phyloP scores from a whole-genome alignment of 805 yeast genomes.

The Diddensiella santjacobensis region DNA sequence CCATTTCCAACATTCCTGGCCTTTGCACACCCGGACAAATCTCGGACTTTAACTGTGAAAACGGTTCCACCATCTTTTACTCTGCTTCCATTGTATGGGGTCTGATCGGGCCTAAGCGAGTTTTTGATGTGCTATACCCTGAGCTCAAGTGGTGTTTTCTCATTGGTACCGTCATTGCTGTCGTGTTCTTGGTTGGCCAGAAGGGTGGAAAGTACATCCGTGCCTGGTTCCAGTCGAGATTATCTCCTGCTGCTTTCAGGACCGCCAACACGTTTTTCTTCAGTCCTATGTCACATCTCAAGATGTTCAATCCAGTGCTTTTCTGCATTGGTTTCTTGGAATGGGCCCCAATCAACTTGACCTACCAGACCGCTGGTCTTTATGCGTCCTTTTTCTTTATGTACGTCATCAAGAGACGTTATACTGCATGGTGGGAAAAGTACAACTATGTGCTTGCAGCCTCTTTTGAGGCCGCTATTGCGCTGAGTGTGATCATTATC shows the following conservation, averaged over 20 bases:
- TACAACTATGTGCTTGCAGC: conserved; percentile 48
- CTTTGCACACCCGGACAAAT: conserved; percentile 29
- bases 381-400: conserved; percentile 43
- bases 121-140: conserved; percentile 34
- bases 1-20: conserved; percentile 31
- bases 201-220: not conserved
- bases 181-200: conserved; percentile 7
- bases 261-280: not conserved
- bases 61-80: conserved; percentile 38
- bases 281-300: conserved; percentile 1
- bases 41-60: conserved; percentile 36
- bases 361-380: conserved; percentile 41
- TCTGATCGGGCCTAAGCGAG: conserved; percentile 46
- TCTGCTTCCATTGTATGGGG: conserved; percentile 46
- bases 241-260: no score
- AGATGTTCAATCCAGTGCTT: conserved; percentile 1
- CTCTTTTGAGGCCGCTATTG: conserved; percentile 48
- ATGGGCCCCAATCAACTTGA: conserved; percentile 42
- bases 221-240: conserved; percentile 6
- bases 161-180: conserved; percentile 23
- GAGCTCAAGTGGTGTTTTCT: conserved; percentile 24
- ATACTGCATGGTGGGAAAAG: conserved; percentile 50
- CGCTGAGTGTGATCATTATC: conserved; percentile 43
- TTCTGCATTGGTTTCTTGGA: conserved; percentile 1
- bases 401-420: conserved; percentile 41